Conservation (phyloP, 306 rosid species). For the Dalbergia cochinchinensis region DNA sequence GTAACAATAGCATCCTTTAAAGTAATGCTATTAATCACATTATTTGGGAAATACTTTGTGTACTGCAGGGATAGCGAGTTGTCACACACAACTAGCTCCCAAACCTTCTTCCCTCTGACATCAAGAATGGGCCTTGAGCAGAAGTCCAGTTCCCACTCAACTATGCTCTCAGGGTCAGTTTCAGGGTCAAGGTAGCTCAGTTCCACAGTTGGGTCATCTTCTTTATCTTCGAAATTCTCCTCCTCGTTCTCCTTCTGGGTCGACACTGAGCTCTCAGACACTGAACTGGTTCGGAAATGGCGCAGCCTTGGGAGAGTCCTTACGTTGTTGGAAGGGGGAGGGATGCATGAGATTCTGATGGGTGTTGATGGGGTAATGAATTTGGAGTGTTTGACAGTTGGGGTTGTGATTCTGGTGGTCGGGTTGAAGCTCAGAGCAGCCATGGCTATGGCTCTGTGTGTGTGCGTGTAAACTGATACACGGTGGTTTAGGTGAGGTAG, state of each 20-base stretch:
- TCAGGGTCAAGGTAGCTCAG: conserved; percentile 76
- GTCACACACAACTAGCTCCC: conserved; percentile 95
- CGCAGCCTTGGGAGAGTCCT: conserved; percentile 43
- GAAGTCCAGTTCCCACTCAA: conserved; percentile 92
- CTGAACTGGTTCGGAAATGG: conserved; percentile 58
- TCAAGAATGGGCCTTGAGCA: conserved; percentile 96
- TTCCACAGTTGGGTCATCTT: conserved; percentile 82
- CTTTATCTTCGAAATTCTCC: conserved; percentile 41
- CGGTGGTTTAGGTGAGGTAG: conserved; percentile 15
- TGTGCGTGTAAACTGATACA: background rate
- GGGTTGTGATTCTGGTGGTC: conserved; percentile 67
- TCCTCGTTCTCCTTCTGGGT: conserved; percentile 58
- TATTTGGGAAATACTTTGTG: conserved; percentile 91
- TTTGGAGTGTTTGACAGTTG: conserved; percentile 49
- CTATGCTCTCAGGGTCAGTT: conserved; percentile 64
- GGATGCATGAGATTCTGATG: conserved; percentile 48
- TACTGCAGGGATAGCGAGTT: conserved; percentile 80
- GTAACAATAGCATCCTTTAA: conserved; percentile 78
- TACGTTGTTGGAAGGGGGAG: conserved; percentile 12
- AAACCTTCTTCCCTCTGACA: conserved; percentile 88
- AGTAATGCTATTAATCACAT: conserved; percentile 90
- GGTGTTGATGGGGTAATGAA: conserved; percentile 50
- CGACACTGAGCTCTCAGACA: conserved; percentile 73
- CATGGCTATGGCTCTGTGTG: conserved; percentile 53
- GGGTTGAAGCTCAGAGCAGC: conserved; percentile 84